phyloP scores from a whole-genome alignment of 306 rosid species.

The Psophocarpus tetragonolobus region DNA sequence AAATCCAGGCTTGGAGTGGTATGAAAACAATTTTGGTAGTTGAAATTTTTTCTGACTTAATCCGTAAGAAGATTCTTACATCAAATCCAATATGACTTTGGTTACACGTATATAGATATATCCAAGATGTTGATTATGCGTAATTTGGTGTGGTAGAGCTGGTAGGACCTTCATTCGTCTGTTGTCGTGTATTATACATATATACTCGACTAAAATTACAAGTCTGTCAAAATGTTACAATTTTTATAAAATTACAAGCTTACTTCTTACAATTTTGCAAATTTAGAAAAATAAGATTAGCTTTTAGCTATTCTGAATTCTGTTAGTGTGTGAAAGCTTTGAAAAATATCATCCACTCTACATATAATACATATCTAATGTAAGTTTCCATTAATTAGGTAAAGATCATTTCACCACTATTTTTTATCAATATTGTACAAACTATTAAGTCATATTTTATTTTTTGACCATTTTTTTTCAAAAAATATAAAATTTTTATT shows the following conservation, averaged over 20 bases:
- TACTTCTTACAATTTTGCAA: background rate
- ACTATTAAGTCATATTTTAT: no score
- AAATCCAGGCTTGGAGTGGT: conserved; percentile 65
- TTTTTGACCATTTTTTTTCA: no score
- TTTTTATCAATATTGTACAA: background rate
- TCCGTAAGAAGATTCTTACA: no score
- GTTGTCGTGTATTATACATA: background rate
- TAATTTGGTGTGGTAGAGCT: background rate
- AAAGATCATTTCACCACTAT: background rate
- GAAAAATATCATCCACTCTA: background rate
- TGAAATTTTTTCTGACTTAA: background rate
- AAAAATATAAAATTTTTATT: no score
- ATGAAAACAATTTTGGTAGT: background rate
- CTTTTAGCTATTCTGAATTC: background rate
- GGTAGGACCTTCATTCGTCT: background rate
- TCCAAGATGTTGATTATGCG: background rate
- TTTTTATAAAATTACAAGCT: background rate
- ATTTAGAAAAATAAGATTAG: background rate
- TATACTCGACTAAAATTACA: background rate
- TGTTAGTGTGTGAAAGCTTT: background rate
- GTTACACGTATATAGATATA: background rate
- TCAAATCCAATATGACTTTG: no score
- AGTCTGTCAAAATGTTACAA: background rate
- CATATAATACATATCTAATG: background rate
- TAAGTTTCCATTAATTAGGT: background rate